A percentile compares a stretch with the other conserved stretches of the same genome.
These are phyloP conservation scores for Scheffersomyces cryptocercus DNA, from an alignment of 1,139 yeast genomes.

Conservation along the genomic window DNA sequence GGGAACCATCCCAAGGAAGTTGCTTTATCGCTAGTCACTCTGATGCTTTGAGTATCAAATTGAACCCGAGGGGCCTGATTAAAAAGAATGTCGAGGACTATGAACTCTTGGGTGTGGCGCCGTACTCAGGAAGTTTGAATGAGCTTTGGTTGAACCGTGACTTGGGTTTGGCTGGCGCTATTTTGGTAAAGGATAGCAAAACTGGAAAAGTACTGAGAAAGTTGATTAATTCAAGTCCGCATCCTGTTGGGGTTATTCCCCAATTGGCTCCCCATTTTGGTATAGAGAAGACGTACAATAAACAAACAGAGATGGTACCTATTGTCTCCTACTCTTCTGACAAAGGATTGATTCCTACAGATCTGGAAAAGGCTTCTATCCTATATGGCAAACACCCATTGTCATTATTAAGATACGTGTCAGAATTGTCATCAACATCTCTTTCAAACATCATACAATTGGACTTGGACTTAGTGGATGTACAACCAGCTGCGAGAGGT, in stretches of 20 bases:
- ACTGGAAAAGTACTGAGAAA: slow-evolving; percentile 25
- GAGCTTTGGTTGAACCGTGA: slow-evolving; percentile 46
- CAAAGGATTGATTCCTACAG: slow-evolving; percentile 10
- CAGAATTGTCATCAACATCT: slow-evolving; percentile 28
- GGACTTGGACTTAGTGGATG: slow-evolving; percentile 45
- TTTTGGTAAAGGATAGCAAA: slow-evolving; percentile 25
- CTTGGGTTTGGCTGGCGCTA: slow-evolving; percentile 48
- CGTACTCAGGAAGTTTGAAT: slow-evolving; percentile 41
- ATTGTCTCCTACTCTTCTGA: slow-evolving; percentile 35
- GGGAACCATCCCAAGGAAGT: slow-evolving; percentile 40
- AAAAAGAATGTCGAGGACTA: slow-evolving; percentile 32
- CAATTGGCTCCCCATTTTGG: slow-evolving; percentile 46
- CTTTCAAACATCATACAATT: slow-evolving; percentile 30
- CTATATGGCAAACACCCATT: slow-evolving; percentile 41
- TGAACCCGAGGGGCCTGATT: slow-evolving; percentile 33
- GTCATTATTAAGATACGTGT: slow-evolving; percentile 34
- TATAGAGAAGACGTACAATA: slow-evolving; percentile 34
- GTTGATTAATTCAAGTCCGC: slow-evolving; percentile 37
- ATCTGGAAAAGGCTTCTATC: slow-evolving; percentile 34
- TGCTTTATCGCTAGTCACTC: slow-evolving; percentile 46
- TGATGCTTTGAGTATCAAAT: slow-evolving; percentile 41
- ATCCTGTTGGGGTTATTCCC: slow-evolving; percentile 46
- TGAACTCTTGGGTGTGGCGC: slow-evolving; percentile 45
- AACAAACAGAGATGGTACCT: slow-evolving; percentile 45
- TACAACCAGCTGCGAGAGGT: slow-evolving; percentile 42